These are phyloP conservation scores for Nectriaceae sp. DNA, from an alignment of 2,329 filamentous ascomycete genomes.

Conservation along the genomic window DNA sequence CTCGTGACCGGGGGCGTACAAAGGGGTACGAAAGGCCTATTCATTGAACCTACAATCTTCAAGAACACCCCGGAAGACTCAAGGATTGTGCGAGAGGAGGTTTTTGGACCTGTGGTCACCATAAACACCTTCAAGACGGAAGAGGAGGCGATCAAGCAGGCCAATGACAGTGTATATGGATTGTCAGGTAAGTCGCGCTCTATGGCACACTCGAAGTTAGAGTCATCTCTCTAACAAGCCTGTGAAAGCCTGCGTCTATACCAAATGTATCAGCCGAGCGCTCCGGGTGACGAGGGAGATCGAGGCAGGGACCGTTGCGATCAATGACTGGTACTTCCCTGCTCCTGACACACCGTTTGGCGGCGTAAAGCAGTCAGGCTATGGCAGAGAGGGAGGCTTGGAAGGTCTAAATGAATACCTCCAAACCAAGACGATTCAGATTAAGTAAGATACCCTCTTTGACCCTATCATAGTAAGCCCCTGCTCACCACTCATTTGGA, in stretches of 20 bases:
- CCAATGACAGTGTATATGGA: conserved; percentile 13
- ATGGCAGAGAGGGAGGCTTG: conserved; percentile 10
- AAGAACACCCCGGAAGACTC: conserved; percentile 50
- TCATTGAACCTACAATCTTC: conserved; percentile 68
- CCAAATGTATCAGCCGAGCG: conserved; percentile 49
- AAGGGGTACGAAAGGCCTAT: conserved; percentile 56
- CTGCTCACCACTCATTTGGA: no score
- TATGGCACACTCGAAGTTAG: conserved; percentile 57
- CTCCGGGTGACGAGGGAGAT: conserved; percentile 52
- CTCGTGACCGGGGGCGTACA: conserved; percentile 45
- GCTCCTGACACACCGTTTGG: conserved; percentile 6
- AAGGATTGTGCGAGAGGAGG: conserved; percentile 7
- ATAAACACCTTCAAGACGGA: conserved; percentile 56
- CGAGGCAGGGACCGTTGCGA: conserved; percentile 59
- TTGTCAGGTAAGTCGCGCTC: conserved; percentile 27
- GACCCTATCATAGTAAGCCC: no score
- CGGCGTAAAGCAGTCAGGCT: conserved; percentile 14
- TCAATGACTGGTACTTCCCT: conserved; percentile 41
- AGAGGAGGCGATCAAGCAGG: conserved; percentile 7
- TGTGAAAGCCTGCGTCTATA: conserved; percentile 57
- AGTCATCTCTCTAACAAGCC: conserved; percentile 43
- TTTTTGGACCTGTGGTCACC: conserved; percentile 15
- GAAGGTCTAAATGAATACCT: conserved; percentile 10
- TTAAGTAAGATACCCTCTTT: conserved; percentile 2
- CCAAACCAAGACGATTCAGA: conserved; percentile 11